These are phyloP conservation scores for Batkoa obscura DNA, from an alignment of 371 early-diverging fungal species.

Conservation along the genomic window DNA sequence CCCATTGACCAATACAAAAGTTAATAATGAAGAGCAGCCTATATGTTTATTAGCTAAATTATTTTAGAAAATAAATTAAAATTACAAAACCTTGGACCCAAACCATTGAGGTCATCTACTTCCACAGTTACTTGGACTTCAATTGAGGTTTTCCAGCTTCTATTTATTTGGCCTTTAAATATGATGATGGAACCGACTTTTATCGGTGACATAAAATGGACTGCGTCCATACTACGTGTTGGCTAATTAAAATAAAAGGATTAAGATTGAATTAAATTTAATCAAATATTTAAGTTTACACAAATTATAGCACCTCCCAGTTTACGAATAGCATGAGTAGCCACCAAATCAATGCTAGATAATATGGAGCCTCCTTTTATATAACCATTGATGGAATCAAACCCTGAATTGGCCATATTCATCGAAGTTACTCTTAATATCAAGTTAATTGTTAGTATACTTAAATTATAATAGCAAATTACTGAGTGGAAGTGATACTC, in stretches of 20 bases:
- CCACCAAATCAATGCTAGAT: constrained; percentile 2
- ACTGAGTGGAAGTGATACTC: too few relatives aligned
- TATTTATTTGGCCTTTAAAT: constrained; percentile 41
- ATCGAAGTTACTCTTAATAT: too few relatives aligned
- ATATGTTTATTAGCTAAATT: neutral
- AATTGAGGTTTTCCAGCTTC: constrained; percentile 54
- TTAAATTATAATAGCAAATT: too few relatives aligned
- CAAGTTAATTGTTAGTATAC: too few relatives aligned
- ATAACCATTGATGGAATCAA: too few relatives aligned
- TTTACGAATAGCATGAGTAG: neutral
- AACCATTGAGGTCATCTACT: neutral
- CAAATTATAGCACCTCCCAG: neutral
- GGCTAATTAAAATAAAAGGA: neutral
- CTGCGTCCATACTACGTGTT: constrained; percentile 38
- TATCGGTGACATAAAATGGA: constrained; percentile 44
- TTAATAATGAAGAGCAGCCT: constrained; percentile 35
- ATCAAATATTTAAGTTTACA: neutral
- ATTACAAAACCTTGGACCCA: neutral
- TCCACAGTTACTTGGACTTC: constrained; percentile 20
- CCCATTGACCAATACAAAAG: constrained; percentile 41
- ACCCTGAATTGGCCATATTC: too few relatives aligned
- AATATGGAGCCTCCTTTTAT: neutral
- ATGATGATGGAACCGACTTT: constrained; percentile 41
- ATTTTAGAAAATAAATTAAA: neutral
- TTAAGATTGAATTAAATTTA: neutral